A percentile compares a stretch with the other conserved stretches of the same genome.
Conservation (phyloP, 1,139 yeast species). For the Yamadazyma pseudoaaseri region DNA sequence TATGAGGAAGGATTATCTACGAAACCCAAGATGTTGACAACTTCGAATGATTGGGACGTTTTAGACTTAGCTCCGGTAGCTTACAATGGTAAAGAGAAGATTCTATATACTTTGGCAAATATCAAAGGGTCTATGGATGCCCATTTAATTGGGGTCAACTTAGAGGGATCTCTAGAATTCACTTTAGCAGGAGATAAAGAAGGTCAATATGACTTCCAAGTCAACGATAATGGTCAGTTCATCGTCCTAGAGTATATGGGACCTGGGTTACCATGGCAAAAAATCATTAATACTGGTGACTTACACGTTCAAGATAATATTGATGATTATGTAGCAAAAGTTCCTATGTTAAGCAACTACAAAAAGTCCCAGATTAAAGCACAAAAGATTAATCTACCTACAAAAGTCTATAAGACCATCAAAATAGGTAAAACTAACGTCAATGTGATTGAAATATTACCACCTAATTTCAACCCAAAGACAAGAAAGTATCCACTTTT, state of each 20-base stretch:
- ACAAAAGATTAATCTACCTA: constrained; percentile 50
- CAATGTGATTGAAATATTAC: constrained; percentile 73
- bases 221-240: constrained; percentile 58
- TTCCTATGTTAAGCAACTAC: constrained; percentile 8
- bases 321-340: constrained; percentile 6
- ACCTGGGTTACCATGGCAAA: constrained; percentile 67
- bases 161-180: constrained; percentile 16
- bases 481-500: constrained; percentile 67
- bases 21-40: constrained; percentile 46
- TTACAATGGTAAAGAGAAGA: constrained; percentile 50
- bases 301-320: constrained; percentile 22
- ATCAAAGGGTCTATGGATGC: constrained; percentile 32
- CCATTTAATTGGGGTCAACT: constrained; percentile 27
- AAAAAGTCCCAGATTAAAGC: constrained; percentile 14
- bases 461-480: constrained; percentile 60
- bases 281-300: constrained; percentile 46
- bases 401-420: constrained; percentile 48
- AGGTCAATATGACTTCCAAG: constrained; percentile 33
- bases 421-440: constrained; percentile 48
- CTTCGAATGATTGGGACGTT: constrained; percentile 66
- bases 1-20: constrained; percentile 50
- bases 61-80: constrained; percentile 52
- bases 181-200: constrained; percentile 24
- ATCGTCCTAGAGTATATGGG: constrained; percentile 57
- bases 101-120: constrained; percentile 66